phyloP scores from a whole-genome alignment of 1,284 basidiomycete genomes.

The Singerocomus inundabilis region DNA sequence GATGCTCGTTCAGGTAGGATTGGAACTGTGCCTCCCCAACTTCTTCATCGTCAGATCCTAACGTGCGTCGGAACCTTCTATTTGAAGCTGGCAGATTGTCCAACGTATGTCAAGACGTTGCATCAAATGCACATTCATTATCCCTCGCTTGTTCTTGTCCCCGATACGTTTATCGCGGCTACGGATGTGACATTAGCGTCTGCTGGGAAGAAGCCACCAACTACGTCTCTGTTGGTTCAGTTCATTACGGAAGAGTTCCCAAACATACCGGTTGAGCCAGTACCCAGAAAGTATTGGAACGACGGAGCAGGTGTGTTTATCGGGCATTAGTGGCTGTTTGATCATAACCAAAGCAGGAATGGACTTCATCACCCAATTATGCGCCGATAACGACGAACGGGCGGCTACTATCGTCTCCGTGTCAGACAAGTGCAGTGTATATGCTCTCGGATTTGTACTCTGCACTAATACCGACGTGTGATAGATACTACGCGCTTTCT shows the following conservation, averaged over 20 bases:
- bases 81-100: slow-evolving; percentile 71
- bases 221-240: slow-evolving; percentile 65
- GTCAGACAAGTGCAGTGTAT: slow-evolving; percentile 66
- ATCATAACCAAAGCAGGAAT: slow-evolving; percentile 51
- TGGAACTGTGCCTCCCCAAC: neutral
- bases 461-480: slow-evolving; percentile 10
- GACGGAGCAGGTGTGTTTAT: slow-evolving; percentile 59
- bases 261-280: slow-evolving; percentile 59
- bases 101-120: slow-evolving; percentile 84
- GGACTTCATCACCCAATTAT: slow-evolving; percentile 73
- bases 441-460: slow-evolving; percentile 21
- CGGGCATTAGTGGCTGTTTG: neutral
- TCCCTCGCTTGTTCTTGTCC: slow-evolving; percentile 73
- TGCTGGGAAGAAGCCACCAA: slow-evolving; percentile 43
- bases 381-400: slow-evolving; percentile 73
- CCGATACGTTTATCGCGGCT: slow-evolving; percentile 70
- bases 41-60: slow-evolving; percentile 1
- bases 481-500: slow-evolving; percentile 84
- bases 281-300: slow-evolving; percentile 81
- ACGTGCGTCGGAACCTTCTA: neutral
- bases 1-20: slow-evolving; percentile 63
- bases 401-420: slow-evolving; percentile 72
- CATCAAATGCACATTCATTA: slow-evolving; percentile 81
- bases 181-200: slow-evolving; percentile 46
- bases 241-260: slow-evolving; percentile 77